phyloP scores from a whole-genome alignment of 768 basidiomycete genomes.

The Panellus pusillus region DNA sequence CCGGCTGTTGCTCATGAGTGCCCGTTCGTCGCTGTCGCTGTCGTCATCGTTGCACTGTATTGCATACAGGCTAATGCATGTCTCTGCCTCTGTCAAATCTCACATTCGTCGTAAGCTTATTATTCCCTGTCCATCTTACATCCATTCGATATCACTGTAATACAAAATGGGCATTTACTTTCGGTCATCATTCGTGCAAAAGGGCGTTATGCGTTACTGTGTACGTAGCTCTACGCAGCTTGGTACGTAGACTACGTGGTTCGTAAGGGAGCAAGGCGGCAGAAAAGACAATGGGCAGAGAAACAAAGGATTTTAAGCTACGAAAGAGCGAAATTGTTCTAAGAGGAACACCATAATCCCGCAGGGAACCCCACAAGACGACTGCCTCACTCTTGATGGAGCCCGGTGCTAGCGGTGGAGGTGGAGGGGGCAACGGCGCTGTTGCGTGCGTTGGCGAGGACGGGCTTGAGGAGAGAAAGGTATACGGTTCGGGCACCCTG shows the following conservation, averaged over 20 bases:
- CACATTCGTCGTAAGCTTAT: slow-evolving; percentile 9
- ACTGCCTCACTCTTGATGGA: slow-evolving; percentile 36
- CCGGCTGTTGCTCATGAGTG: slow-evolving; percentile 21
- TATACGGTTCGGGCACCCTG: slow-evolving; percentile 90
- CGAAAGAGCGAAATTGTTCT: slow-evolving; percentile 16
- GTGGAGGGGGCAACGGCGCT: slow-evolving; percentile 46
- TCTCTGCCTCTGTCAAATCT: background rate
- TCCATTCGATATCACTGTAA: slow-evolving; percentile 9
- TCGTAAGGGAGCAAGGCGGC: slow-evolving; percentile 1
- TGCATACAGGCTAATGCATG: background rate
- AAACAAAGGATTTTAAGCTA: background rate
- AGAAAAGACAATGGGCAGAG: background rate
- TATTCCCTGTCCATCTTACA: slow-evolving; percentile 10
- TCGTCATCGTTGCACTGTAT: no score
- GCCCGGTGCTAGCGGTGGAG: slow-evolving; percentile 55
- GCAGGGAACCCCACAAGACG: background rate
- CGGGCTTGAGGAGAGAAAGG: slow-evolving; percentile 72
- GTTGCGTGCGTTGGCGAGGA: slow-evolving; percentile 63
- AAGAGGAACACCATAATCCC: background rate
- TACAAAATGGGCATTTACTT: slow-evolving; percentile 6
- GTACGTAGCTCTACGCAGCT: slow-evolving; percentile 10
- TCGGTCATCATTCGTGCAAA: background rate
- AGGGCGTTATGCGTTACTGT: slow-evolving; percentile 13
- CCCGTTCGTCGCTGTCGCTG: background rate
- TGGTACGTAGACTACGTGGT: slow-evolving; percentile 4